Evolutionary conservation across 257 asterid species (phyloP).

Genomic region (Nicotiana benthamiana): DNA sequence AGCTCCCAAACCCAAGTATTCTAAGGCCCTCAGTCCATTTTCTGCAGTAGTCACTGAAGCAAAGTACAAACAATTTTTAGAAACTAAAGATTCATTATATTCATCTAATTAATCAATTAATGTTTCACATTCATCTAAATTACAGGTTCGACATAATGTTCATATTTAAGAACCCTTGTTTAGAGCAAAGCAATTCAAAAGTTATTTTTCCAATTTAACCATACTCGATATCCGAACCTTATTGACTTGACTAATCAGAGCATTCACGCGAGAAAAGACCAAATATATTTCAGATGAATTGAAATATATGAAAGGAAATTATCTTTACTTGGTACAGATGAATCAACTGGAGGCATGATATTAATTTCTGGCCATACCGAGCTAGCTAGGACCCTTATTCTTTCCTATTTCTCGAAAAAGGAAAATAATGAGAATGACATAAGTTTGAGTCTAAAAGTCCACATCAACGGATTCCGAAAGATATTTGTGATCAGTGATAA

Average conservation of each 20-base stretch:
- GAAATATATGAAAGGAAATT: background rate
- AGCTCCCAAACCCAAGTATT: constrained; percentile 41
- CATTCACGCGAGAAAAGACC: too few species aligned
- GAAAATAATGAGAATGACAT: background rate
- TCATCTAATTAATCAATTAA: background rate
- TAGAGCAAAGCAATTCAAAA: background rate
- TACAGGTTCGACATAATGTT: too few species aligned
- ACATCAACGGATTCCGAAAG: constrained; percentile 3
- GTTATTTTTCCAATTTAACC: background rate
- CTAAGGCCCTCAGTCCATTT: constrained; percentile 50
- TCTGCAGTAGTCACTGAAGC: constrained; percentile 58
- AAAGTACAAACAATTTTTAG: background rate
- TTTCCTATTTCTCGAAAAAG: background rate
- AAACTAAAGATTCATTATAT: background rate
- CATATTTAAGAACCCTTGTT: background rate
- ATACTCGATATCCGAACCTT: background rate
- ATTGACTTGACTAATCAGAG: too few species aligned
- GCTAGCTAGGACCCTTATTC: background rate
- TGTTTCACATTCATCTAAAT: background rate
- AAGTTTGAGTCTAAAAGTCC: background rate
- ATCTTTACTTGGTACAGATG: background rate
- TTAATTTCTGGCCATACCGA: background rate
- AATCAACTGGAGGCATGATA: background rate
- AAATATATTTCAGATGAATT: too few species aligned
- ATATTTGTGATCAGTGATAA: background rate